These are phyloP conservation scores for Potentilla sterilis DNA, from an alignment of 306 rosid genomes.

Conservation along the genomic window DNA sequence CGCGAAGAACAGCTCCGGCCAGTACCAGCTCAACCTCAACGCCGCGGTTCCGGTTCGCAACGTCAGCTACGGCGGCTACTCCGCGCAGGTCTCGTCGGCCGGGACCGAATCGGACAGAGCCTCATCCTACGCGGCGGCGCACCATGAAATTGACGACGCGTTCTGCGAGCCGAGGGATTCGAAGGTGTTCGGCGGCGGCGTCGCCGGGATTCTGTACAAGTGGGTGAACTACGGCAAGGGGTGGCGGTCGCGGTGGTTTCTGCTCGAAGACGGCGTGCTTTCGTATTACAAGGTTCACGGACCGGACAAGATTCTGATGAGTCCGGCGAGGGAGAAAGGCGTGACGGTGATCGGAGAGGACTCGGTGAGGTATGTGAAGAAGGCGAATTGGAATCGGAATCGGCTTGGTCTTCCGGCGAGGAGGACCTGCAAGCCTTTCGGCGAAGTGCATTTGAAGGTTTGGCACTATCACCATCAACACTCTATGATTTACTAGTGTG, in stretches of 20 bases:
- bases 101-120: slow-evolving; percentile 51
- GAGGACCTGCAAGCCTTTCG: slow-evolving; percentile 83
- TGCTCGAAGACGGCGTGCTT: slow-evolving; percentile 92
- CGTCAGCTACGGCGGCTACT: slow-evolving; percentile 43
- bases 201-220: slow-evolving; percentile 88
- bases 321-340: slow-evolving; percentile 76
- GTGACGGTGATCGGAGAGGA: slow-evolving; percentile 89
- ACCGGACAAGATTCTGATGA: slow-evolving; percentile 84
- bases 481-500: background rate
- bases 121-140: slow-evolving; percentile 17
- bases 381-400: slow-evolving; percentile 68
- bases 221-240: slow-evolving; percentile 99
- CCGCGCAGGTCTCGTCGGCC: slow-evolving; percentile 60
- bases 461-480: slow-evolving; percentile 22
- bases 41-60: slow-evolving; percentile 36
- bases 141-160: slow-evolving; percentile 48
- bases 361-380: slow-evolving; percentile 62
- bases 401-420: slow-evolving; percentile 34
- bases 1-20: slow-evolving; percentile 43
- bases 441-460: slow-evolving; percentile 97
- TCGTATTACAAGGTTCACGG: slow-evolving; percentile 97
- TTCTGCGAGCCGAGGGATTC: slow-evolving; percentile 54
- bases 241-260: slow-evolving; percentile 96
- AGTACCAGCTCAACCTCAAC: slow-evolving; percentile 60
- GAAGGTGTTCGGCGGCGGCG: slow-evolving; percentile 59